Evolutionary conservation across 495 filamentous ascomycete species (phyloP), one percentile per base, ranked within the genome.

Genomic region (Bryoglossum gracile): DNA sequence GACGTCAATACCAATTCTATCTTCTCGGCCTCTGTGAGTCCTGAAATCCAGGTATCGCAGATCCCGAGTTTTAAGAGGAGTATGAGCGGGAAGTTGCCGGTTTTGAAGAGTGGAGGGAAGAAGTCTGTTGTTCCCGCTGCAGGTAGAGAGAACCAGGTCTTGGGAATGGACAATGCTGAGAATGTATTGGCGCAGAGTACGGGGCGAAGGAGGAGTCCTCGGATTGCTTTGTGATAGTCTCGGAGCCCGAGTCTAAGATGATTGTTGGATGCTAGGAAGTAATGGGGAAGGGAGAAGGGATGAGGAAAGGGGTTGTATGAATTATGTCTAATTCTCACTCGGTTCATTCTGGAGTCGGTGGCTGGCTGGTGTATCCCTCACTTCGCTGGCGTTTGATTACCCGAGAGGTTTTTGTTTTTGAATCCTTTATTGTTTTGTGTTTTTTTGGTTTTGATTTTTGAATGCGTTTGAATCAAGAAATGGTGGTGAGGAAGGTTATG

Each of bases 101-200:
- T 68, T 3, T 57, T 68, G 30, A 73, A 71, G 54, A 60, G 66
- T 55, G 54, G 68, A 1, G n/a, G n/a, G n/a, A 73, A 68, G 54
- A 77, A 73, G 58, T 59, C 54, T 34, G 38, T 65, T 36, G 50
- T 72, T 62, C 65, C 65, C 46, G 38, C 57, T 60, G 81, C 82
- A 36, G 82, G 80, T 6, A 65, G 75, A 19, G 82, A 84, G 60
- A 86, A 86, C 55, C 51, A 77, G 30, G n/a, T n/a, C n/a, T n/a
- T n/a, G n/a, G n/a, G n/a, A n/a, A n/a, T n/a, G n/a, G n/a, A n/a
- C n/a, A n/a, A n/a, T n/a, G n/a, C n/a, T n/a, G n/a, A n/a, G n/a
- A 62, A 62, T 40, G 48, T 62, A 28, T 57, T 66, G 10, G 57
- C 60, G 22, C 60, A 72, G 46, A 68, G 72, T 23, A 57, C 63